A percentile compares a stretch with the other conserved stretches of the same genome.
Evolutionary conservation across 805 yeast species (phyloP).

Genomic region (Nakazawaea peltata): DNA sequence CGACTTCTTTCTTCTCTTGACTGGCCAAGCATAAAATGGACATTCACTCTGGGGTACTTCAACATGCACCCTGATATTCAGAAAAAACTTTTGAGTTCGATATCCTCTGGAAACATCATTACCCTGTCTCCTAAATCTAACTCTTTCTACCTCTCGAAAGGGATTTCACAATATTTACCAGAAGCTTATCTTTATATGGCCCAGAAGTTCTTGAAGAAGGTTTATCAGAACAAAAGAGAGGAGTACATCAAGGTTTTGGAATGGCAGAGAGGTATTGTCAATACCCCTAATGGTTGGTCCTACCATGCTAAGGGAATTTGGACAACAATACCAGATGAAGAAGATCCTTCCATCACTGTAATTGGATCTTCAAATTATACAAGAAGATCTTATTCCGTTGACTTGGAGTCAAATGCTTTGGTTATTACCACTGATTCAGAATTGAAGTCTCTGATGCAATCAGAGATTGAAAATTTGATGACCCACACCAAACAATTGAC

Average conservation of each 20-base stretch:
- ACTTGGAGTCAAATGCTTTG: slow-evolving; percentile 82
- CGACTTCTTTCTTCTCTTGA: slow-evolving; percentile 51
- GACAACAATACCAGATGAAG: slow-evolving; percentile 54
- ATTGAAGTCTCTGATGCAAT: slow-evolving; percentile 47
- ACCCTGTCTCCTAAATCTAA: slow-evolving; percentile 94
- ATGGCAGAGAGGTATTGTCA: slow-evolving; percentile 85
- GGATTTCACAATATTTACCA: slow-evolving; percentile 76
- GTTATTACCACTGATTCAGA: slow-evolving; percentile 60
- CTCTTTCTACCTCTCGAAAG: slow-evolving; percentile 81
- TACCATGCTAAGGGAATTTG: slow-evolving; percentile 97
- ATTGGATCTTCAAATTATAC: slow-evolving; percentile 95
- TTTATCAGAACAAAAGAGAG: slow-evolving; percentile 31
- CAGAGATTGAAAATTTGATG: slow-evolving; percentile 57
- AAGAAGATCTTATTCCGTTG: slow-evolving; percentile 77
- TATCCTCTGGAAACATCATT: slow-evolving; percentile 61
- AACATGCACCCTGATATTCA: slow-evolving; percentile 78
- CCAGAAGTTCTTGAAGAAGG: slow-evolving; percentile 51
- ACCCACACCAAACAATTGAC: slow-evolving; percentile 42
- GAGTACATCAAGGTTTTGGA: slow-evolving; percentile 53
- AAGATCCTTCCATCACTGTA: slow-evolving; percentile 63
- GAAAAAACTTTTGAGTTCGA: slow-evolving; percentile 44
- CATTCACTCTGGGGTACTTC: slow-evolving; percentile 94
- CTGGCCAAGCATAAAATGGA: slow-evolving; percentile 56
- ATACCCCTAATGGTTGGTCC: slow-evolving; percentile 85
- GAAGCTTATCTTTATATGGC: slow-evolving; percentile 80